Conservation (phyloP, 371 early-diverging fungal species). For the Paraphysoderma sedebokerense region DNA sequence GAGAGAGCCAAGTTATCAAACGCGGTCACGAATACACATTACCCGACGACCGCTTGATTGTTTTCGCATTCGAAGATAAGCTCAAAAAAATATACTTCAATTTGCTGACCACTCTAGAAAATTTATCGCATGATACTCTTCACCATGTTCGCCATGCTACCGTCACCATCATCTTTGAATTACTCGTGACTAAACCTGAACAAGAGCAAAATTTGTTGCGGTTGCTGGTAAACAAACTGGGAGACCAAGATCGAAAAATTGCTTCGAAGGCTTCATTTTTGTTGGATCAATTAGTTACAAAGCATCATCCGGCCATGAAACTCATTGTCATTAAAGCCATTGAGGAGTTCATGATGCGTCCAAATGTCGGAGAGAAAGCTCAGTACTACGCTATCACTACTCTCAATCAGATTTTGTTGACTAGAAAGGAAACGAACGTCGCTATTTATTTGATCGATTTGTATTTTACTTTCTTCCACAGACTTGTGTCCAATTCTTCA, state of each 20-base stretch:
- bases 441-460: slow-evolving; percentile 71
- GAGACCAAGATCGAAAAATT: slow-evolving; percentile 74
- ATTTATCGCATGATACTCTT: slow-evolving; percentile 68
- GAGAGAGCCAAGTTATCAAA: neutral
- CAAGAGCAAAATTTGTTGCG: slow-evolving; percentile 85
- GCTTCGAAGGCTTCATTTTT: slow-evolving; percentile 66
- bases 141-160: slow-evolving; percentile 59
- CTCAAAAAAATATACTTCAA: slow-evolving; percentile 79
- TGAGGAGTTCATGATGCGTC: slow-evolving; percentile 64
- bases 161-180: slow-evolving; percentile 49
- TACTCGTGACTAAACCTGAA: slow-evolving; percentile 75
- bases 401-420: slow-evolving; percentile 77
- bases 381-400: slow-evolving; percentile 76
- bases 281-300: slow-evolving; percentile 48
- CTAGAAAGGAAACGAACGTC: slow-evolving; percentile 40
- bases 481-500: slow-evolving; percentile 25
- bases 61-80: slow-evolving; percentile 87
- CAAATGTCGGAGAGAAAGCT: slow-evolving; percentile 43
- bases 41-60: slow-evolving; percentile 48
- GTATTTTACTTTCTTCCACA: slow-evolving; percentile 81
- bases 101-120: slow-evolving; percentile 57
- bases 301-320: slow-evolving; percentile 74
- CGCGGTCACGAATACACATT: slow-evolving; percentile 26
- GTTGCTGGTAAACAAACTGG: slow-evolving; percentile 84
- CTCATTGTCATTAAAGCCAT: slow-evolving; percentile 65